Base-by-base conservation (phyloP, 495 filamentous ascomycete genomes). In the Eremomyces bilateralis region DNA sequence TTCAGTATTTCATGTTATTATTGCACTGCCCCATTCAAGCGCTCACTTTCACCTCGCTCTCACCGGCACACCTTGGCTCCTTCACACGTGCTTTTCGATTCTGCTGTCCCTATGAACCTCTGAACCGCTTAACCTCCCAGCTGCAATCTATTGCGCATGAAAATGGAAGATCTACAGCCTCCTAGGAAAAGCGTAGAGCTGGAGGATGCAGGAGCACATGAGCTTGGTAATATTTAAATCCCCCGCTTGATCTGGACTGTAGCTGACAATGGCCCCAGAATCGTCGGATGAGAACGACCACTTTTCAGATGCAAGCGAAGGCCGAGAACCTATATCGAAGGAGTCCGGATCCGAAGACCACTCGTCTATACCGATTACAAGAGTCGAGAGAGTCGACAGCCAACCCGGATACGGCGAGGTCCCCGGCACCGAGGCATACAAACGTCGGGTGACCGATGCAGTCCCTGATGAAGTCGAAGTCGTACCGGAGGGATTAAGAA, bases 241-340 rank as follows among this genome's bases (percentile, higher is more conserved):
- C 13, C 24, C 24, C 24, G 8, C 8, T 28, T 13, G 24, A 8
- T 28, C 8, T 28, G 8, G 24, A 28, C 24, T 28, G 24, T 13
- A 28, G 24, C 24, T 28, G 24, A 32, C 30, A 8, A 17, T 15
- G 6, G 8, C 19, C 30, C 18, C 39, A 67, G 69, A 64, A 52
- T 64, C 59, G 31, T 77, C 76, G 15, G 74, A 74, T 37, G 80
- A 64, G 36, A 67, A 90, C 19, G 83, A 93, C 33, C 79, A 91
- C 54, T 93, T 83, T 53, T 82, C 82, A 33, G 83, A 91, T 61
- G 83, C 83, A 40, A 76, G 71, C 37, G 78, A 85, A 53, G 77
- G 69, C 40, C 59, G 37, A 20, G 54, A 35, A 49, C 44, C 33
- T 41, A 47, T 29, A 15, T 22, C 20, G 15, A 34, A 22, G 19